Evolutionary conservation across 129 eudicot genomes (phyloP), one percentile per base, ranked within the genome.

Genomic region (Arctium minus): DNA sequence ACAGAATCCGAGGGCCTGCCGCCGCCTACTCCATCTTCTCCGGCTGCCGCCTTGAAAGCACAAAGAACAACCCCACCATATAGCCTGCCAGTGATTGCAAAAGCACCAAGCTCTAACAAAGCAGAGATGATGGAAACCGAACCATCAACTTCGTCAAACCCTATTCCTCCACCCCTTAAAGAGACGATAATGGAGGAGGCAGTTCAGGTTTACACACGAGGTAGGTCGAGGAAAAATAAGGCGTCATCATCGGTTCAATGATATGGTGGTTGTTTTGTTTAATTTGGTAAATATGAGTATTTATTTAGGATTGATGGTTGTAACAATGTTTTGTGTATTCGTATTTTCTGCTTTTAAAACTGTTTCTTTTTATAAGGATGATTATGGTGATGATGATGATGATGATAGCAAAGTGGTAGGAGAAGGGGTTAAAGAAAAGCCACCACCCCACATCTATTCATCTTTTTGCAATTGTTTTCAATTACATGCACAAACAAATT

Each of bases 131-230:
- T 31, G 82, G 84, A 84, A 72, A 75, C 70, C 32, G 89, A 87
- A 75, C 42, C 85, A 8, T 80, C 75, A 12, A 22, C 68, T n/a
- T 56, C 90, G 8, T 65, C 89, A 82, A 64, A 68, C 75, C 11
- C 80, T 37, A 81, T 72, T 65, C 83, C 86, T 69, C 30, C 39
- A 1, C 8, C 82, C 12, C 74, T 83, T 6, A 79, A 81, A 29
- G 97, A 94, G 60, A 81, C 86, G 7, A 81, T 85, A 10, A 80
- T 89, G 87, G 97, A 91, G 71, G 98, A 89, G 75, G 78, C 84
- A 13, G 79, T 44, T 73, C 85, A 87, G 38, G 91, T 86, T 8
- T 65, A 84, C 72, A 88, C 96, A 13, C 88, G 90, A 77, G 88
- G 82, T 3, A 90, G 97, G 81, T 94, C 79, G 42, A 90, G 98